Base-by-base conservation (phyloP, 2,329 filamentous ascomycete species). In the Phialemonium atrogriseum region DNA sequence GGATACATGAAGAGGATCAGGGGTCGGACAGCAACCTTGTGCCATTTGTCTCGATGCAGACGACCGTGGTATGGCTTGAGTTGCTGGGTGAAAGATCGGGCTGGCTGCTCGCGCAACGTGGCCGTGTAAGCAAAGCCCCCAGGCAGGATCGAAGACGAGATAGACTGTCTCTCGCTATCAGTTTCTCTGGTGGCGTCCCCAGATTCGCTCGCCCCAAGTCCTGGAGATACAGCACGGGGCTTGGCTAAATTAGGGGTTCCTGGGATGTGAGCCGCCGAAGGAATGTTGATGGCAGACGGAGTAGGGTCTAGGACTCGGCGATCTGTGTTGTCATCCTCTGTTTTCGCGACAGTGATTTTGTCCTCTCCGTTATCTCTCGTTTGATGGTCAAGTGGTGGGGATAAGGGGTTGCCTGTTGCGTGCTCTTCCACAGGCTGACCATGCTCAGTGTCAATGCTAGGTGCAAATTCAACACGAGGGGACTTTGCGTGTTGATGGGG, bases 1-100 rank as follows among this genome's bases (percentile, higher is more conserved):
- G 91, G 91, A 49, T 96, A 95, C 1, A 80, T 74, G 46, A 80
- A 94, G 1, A 96, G 70, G 27, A 95, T 76, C 39, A 96, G 85
- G 0, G 89, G 91, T 1, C 89, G 73, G 5, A 81, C 25, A 34
- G 82, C 80, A 12, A 85, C 85, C 38, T 78, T 80, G 51, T 80
- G 55, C 87, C 88, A 96, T 8, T 66, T 80, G 47, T 94, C 86
- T 10, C 77, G 66, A 30, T 75, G 73, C 9, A 96, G 72, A 10
- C 86, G 76, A 1, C 89, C 88, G 44, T 86, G 80, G 63, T 73
- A 94, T 0, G 82, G 72, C 36, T 66, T 77, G 2, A 96, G 73
- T 24, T 84, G 82, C 48, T 91, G 77, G 1, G 61, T 36, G 44
- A 86, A 94, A 0, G 84, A 77, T 43, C 80, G 76, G 5, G 73